Evolutionary conservation across 2,329 filamentous ascomycete species (phyloP), one percentile per base, ranked within the genome.

Genomic region (Botryotinia globosa): DNA sequence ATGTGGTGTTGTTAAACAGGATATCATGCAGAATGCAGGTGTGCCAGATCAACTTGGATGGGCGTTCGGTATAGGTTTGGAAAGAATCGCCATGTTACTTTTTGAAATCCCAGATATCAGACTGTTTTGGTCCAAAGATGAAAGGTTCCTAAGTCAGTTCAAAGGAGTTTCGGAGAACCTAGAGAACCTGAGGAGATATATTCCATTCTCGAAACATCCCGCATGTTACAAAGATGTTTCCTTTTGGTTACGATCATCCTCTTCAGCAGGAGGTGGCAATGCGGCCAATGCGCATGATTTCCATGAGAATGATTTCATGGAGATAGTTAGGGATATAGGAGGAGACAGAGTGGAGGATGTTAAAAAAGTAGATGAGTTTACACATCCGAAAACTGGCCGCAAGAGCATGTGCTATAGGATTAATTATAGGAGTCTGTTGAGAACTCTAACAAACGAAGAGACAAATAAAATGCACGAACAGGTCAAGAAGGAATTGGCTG

Each of bases 241-340:
- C 0, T 99, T 99, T 82, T 99, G 96, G 96, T 84, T 98, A 71
- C 84, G 82, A 29, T 81, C 84, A 32, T 79, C 82, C 8, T 82
- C 79, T 10, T 83, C 85, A 3, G 82, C 83, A 4, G 86, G 84
- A 20, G 86, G 86, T 42, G 85, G 83, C 70, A 79, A 76, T 7
- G 80, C 76, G 61, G 82, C 78, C 73, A 85, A 82, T 78, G 81
- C 77, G 73, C 80, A 82, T 42, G 83, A 84, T 77, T 94, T 97
- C 80, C 95, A 98, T 81, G 94, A 97, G 81, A 98, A 98, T 83
- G 96, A 99, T 82, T 86, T 98, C 69, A 98, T 98, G 95, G 96
- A 98, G 83, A 88, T 98, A 72, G 92, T 98, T 29, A 90, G 96
- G 76, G 90, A 90, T 77, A 86, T 95, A 64, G 93, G 90, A 16